Conservation (phyloP, 176 grass and related monocot genomes). For the maize (Zea mays) region DNA sequence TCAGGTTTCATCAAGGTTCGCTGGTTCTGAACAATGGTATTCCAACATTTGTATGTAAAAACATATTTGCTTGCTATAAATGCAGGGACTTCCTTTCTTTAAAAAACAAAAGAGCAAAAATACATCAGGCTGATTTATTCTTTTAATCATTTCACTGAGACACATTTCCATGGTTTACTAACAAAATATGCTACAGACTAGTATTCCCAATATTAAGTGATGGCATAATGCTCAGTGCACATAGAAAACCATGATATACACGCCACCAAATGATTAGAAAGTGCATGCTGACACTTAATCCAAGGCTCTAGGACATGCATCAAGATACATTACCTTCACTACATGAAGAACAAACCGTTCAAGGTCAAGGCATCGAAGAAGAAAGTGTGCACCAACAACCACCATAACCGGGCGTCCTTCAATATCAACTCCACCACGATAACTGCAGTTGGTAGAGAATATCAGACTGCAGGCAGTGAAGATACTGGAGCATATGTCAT, state of each 20-base stretch:
- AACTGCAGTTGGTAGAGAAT: constrained; percentile 48
- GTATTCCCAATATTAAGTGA: not conserved
- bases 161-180: not conserved
- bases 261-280: not conserved
- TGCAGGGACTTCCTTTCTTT: not conserved
- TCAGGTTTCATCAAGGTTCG: not conserved
- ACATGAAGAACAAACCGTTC: constrained; percentile 92
- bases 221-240: not conserved
- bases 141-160: not conserved
- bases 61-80: not conserved
- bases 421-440: constrained; percentile 80
- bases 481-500: not conserved
- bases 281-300: constrained; percentile 8
- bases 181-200: not conserved
- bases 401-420: constrained; percentile 91
- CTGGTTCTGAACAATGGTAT: not conserved
- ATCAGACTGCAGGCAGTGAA: constrained; percentile 23
- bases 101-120: not conserved
- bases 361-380: constrained; percentile 91
- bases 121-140: not conserved
- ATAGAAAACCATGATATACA: constrained; percentile 7
- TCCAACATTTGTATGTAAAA: not conserved
- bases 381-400: constrained; percentile 94
- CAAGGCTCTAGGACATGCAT: not conserved
- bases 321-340: constrained; percentile 72